Evolutionary conservation across 441 rosid genomes (phyloP).

Genomic region (Breynia disticha): DNA sequence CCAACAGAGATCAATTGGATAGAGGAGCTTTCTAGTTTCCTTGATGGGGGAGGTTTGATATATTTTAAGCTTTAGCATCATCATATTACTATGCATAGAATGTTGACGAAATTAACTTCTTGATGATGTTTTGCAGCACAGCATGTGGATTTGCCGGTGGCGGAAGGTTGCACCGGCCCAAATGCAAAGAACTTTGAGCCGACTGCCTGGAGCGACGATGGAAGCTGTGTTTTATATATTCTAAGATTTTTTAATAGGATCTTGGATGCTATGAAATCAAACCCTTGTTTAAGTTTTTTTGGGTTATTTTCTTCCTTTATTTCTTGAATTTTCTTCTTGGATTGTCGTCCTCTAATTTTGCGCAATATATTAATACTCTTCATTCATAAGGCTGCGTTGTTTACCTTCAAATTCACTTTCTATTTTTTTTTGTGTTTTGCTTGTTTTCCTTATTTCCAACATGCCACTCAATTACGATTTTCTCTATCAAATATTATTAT

Average conservation of each 20-base stretch:
- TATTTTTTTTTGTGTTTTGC: neutral
- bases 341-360: conserved; percentile 33
- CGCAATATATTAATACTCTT: conserved; percentile 7
- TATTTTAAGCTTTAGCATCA: neutral
- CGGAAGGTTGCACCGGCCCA: conserved; percentile 86
- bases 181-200: conserved; percentile 68
- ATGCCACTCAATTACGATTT: no score
- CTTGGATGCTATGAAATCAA: conserved; percentile 11
- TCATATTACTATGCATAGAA: no score
- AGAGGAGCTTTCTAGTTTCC: conserved; percentile 58
- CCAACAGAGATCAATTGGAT: conserved; percentile 57
- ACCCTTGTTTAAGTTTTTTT: no score
- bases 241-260: conserved; percentile 12
- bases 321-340: conserved; percentile 6
- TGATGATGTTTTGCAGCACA: no score
- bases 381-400: neutral
- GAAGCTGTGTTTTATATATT: conserved; percentile 54
- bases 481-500: no score
- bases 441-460: no score
- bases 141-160: conserved; percentile 59
- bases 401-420: neutral
- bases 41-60: conserved; percentile 28
- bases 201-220: conserved; percentile 92
- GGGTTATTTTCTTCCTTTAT: neutral
- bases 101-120: no score